Percentiles rank a stretch among this genome's conserved stretches.
phyloP scores from a whole-genome alignment of 306 rosid species.

The Trichosanthes truncata region DNA sequence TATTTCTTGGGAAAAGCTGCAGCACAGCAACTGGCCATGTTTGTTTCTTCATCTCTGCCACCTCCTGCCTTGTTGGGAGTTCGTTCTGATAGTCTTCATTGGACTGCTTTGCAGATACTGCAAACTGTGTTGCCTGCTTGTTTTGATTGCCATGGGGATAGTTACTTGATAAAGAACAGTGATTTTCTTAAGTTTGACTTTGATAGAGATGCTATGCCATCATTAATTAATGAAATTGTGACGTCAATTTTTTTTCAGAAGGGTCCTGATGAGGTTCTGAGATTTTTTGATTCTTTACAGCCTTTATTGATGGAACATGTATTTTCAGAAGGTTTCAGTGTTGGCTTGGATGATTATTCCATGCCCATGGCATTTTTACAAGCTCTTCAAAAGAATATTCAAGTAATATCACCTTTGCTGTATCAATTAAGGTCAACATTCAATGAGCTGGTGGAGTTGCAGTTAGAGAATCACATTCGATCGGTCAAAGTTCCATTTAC shows the following conservation, averaged over 20 bases:
- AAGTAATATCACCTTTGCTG: constrained; percentile 43
- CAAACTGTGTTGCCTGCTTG: constrained; percentile 59
- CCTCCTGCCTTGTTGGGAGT: constrained; percentile 45
- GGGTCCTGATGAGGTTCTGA: constrained; percentile 70
- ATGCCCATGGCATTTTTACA: constrained; percentile 33
- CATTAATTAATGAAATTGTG: constrained; percentile 58
- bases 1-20: constrained; percentile 34
- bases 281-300: constrained; percentile 59
- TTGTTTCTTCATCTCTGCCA: constrained; percentile 55
- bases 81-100: constrained; percentile 34
- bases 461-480: constrained; percentile 53
- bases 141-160: constrained; percentile 59
- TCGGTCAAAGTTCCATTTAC: constrained; percentile 37
- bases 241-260: constrained; percentile 69
- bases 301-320: constrained; percentile 85
- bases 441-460: constrained; percentile 61
- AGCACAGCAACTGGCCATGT: constrained; percentile 74
- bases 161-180: constrained; percentile 45
- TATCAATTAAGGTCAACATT: constrained; percentile 49
- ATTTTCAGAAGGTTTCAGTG: constrained; percentile 78
- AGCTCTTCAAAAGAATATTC: constrained; percentile 32
- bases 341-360: constrained; percentile 66
- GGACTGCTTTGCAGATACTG: constrained; percentile 77
- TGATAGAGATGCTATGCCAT: constrained; percentile 39
- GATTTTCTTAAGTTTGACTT: constrained; percentile 49